Conservation (phyloP, 23 red algal genomes). For the Cyanidioschyzon merolae region DNA sequence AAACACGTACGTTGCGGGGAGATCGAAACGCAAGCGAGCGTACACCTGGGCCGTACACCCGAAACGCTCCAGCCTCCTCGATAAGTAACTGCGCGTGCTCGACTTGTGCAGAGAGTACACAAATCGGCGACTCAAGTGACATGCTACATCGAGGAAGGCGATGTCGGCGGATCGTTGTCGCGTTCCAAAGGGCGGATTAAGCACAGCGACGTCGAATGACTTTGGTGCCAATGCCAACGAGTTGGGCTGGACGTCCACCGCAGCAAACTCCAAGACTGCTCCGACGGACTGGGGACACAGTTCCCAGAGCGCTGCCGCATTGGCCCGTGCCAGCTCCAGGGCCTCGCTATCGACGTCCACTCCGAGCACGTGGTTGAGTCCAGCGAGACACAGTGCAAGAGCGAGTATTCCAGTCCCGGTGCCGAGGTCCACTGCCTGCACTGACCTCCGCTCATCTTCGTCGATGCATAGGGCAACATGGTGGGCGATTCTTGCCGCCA, state of each 20-base stretch:
- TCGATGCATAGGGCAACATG: slow-evolving; percentile 10
- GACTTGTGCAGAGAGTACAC: slow-evolving; percentile 96
- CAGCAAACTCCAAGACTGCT: neutral
- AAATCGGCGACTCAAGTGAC: neutral
- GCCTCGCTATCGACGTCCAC: slow-evolving; percentile 67
- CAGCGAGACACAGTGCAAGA: slow-evolving; percentile 23
- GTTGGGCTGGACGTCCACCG: neutral
- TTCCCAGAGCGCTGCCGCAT: neutral
- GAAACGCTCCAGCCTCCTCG: slow-evolving; percentile 15
- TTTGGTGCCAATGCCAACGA: neutral
- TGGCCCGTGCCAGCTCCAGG: slow-evolving; percentile 27
- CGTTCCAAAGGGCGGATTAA: slow-evolving; percentile 98
- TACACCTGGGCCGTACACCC: slow-evolving; percentile 35
- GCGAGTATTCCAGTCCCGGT: slow-evolving; percentile 70
- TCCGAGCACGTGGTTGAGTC: slow-evolving; percentile 25
- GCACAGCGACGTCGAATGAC: slow-evolving; percentile 49
- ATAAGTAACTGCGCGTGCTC: slow-evolving; percentile 52
- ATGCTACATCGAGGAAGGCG: slow-evolving; percentile 44
- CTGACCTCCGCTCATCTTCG: slow-evolving; percentile 33
- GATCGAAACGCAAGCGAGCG: slow-evolving; percentile 64
- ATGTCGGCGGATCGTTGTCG: slow-evolving; percentile 52
- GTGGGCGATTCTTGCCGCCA: slow-evolving; percentile 59
- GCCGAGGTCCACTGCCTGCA: slow-evolving; percentile 65
- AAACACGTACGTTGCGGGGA: slow-evolving; percentile 49
- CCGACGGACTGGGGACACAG: neutral